These are phyloP conservation scores for Paracoccidioides brasiliensis DNA, from an alignment of 2,329 filamentous ascomycete genomes.

Conservation along the genomic window DNA sequence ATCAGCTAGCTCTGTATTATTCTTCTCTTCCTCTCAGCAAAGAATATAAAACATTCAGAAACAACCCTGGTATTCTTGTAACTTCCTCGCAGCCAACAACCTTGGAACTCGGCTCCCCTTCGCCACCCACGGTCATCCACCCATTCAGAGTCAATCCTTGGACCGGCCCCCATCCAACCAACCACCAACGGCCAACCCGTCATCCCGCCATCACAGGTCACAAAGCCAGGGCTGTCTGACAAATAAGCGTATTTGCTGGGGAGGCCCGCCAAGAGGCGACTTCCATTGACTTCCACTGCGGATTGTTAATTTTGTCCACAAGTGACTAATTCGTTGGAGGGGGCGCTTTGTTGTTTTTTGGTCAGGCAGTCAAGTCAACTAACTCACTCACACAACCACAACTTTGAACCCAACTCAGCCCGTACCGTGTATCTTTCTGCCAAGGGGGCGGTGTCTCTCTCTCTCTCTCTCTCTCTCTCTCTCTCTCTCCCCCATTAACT, in stretches of 20 bases:
- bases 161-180: neutral
- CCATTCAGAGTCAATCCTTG: no score
- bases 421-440: neutral
- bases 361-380: constrained; percentile 8
- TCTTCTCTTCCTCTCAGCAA: no score
- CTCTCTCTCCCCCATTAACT: neutral
- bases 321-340: neutral
- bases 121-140: no score
- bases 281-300: constrained; percentile 20
- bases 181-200: neutral
- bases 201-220: neutral
- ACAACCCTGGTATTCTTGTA: no score
- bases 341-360: neutral
- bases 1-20: no score
- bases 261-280: neutral
- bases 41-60: no score
- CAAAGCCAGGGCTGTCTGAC: constrained; percentile 7
- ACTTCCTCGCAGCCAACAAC: no score
- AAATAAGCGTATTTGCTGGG: constrained; percentile 13
- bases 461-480: neutral
- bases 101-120: no score
- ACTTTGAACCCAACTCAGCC: constrained; percentile 7
- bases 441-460: neutral
- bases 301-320: neutral
- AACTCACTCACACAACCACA: no score